Evolutionary conservation across 2,329 filamentous ascomycete species (phyloP).

Genomic region (Phaeosphaeriaceae sp.): DNA sequence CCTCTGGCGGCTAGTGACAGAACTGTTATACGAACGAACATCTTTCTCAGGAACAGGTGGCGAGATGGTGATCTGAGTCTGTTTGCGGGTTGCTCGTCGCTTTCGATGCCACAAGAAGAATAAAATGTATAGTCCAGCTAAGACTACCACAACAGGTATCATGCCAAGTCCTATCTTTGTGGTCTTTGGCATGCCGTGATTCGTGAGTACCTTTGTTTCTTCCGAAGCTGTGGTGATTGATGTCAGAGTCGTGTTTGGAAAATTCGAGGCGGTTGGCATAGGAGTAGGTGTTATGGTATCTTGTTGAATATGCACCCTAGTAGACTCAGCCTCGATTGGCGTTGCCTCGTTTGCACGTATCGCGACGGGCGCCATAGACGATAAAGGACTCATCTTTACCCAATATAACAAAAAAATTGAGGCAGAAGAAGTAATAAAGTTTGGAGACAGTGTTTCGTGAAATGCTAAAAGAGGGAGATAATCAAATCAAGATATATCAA

Average conservation of each 20-base stretch:
- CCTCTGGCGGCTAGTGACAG: constrained; percentile 12
- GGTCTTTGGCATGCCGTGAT: constrained; percentile 11
- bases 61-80: background rate
- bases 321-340: background rate
- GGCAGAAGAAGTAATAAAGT: too few species aligned
- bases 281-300: background rate
- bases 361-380: background rate
- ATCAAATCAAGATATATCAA: background rate
- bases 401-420: background rate
- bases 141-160: constrained; percentile 26
- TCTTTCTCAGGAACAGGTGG: constrained; percentile 23
- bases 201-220: background rate
- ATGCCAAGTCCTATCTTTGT: constrained; percentile 34
- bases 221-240: background rate
- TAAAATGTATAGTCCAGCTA: constrained; percentile 22
- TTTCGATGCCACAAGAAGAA: constrained; percentile 26
- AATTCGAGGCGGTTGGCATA: background rate
- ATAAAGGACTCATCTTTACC: background rate
- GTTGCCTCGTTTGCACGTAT: background rate
- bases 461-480: too few species aligned
- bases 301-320: background rate
- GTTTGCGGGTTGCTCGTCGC: constrained; percentile 6
- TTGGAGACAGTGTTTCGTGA: too few species aligned
- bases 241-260: background rate
- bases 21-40: constrained; percentile 9